Conservation (phyloP, 345 rosid species). For the Ceriops zippeliana region DNA sequence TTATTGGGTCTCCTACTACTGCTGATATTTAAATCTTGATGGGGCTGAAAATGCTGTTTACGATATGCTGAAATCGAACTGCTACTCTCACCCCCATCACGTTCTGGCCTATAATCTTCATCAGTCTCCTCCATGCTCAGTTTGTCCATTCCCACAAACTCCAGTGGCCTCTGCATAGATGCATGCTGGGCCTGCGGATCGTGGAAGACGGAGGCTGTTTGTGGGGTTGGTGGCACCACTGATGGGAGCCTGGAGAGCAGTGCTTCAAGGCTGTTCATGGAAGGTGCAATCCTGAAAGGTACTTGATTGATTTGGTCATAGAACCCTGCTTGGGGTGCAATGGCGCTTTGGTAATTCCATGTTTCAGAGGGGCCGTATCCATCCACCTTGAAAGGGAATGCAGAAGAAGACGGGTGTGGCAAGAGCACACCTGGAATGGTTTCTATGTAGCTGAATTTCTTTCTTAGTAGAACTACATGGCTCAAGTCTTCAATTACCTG, state of each 20-base stretch:
- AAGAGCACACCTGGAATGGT: conserved; percentile 91
- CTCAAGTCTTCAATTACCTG: conserved; percentile 88
- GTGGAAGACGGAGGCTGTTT: conserved; percentile 15
- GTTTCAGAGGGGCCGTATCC: conserved; percentile 37
- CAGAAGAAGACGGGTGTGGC: conserved; percentile 92
- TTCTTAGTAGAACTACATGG: conserved; percentile 73
- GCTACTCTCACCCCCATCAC: conserved; percentile 37
- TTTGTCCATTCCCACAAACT: neutral
- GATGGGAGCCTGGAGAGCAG: conserved; percentile 95
- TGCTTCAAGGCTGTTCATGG: conserved; percentile 98
- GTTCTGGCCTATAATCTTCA: neutral
- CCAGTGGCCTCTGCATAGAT: neutral
- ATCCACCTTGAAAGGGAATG: conserved; percentile 52
- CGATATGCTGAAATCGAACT: conserved; percentile 35
- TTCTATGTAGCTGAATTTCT: conserved; percentile 89
- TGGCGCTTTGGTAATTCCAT: conserved; percentile 49
- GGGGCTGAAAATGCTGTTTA: conserved; percentile 32
- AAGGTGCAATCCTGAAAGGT: conserved; percentile 64
- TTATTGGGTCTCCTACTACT: conserved; percentile 4
- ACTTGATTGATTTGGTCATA: conserved; percentile 46
- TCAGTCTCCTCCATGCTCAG: neutral
- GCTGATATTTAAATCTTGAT: conserved; percentile 26
- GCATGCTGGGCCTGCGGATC: neutral
- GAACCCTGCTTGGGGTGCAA: conserved; percentile 39
- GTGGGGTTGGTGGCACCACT: conserved; percentile 52